Base-by-base conservation (phyloP, 139 green algal genomes). In the Chlorella sp. region DNA sequence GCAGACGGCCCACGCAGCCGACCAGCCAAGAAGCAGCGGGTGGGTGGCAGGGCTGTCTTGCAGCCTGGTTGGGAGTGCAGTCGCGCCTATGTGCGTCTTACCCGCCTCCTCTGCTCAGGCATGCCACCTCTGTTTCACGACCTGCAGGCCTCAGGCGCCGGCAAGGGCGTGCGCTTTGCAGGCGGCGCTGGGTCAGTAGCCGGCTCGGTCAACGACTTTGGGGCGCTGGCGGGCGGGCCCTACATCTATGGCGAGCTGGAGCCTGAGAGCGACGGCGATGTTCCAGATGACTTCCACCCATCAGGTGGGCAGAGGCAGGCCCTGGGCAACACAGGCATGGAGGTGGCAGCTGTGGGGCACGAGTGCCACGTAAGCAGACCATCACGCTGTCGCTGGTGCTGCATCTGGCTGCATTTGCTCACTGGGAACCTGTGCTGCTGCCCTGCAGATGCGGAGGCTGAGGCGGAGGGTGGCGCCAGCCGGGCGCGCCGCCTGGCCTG, bases 201-300 rank as follows among this genome's bases (percentile, higher is more conserved):
- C 0, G 74, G 55, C 7, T 69, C 41, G 0, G 57, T 44, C 21
- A 47, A 44, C 18, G 60, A 62, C 56, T 36, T 69, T 39, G 55
- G 36, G 9, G 36, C 36, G 18, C 38, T 60, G 17, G 51, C 7
- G 20, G 26, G 20, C 36, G 78, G 16, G 15, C 20, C 57, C 26
- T 28, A 30, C 20, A 16, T 56, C 65, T 55, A 25, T 18, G 68
- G 26, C 18, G 65, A 72, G 23, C 28, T 65, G 78, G 78, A 86
- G 55, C 38, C 11, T 17, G 64, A 83, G 12, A 86, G 68, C 47
- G 85, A 89, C 32, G 78, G 81, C 7, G 85, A 89, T 32, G 76
- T 89, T 79, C 85, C 85, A 5, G 85, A 82, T 1, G 85, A 90
- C 67, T 86, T 86, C 38, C 25, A 74, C 4, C 18, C 71, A 0